Evolutionary conservation across 2,329 filamentous ascomycete species (phyloP), one percentile per base, ranked within the genome.

Genomic region (Ramichloridium luteum): DNA sequence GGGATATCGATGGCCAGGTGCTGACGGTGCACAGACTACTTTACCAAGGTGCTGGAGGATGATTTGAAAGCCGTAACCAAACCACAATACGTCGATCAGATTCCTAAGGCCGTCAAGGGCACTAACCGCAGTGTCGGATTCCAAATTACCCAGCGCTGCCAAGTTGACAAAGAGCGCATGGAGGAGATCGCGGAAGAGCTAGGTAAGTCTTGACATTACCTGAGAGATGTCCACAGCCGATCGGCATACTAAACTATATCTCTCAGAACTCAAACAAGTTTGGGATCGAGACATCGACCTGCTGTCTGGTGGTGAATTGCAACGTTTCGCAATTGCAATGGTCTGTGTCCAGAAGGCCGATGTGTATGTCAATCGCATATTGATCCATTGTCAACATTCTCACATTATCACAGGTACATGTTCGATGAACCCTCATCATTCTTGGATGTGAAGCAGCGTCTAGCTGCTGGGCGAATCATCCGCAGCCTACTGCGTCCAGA

Each of bases 371-470:
- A 23, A 23, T n/a, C n/a, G n/a, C n/a, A n/a, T n/a, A n/a, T n/a
- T n/a, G n/a, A n/a, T n/a, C n/a, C n/a, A n/a, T n/a, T n/a, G n/a
- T n/a, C n/a, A n/a, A n/a, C n/a, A n/a, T n/a, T n/a, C 33, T 36
- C 18, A 28, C 38, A 29, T 17, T 30, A 11, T 35, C 26, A 12
- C 45, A 73, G 65, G 8, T 98, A 98, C 70, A 96, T 98, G 90
- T 98, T 98, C 53, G 90, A 98, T 60, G 90, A 98, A 67, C 92
- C 92, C 12, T 96, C 88, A 25, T 98, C 90, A 22, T 98, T 94
- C 61, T 74, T 98, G 36, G 92, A 98, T 80, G 90, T 98, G 56
- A 96, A 96, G 72, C 90, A 98, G 64, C 82, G 90, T 77, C 68
- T 98, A 46, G 81, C 80, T 47, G 90, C 92, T 41, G 88, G 84